A percentile compares a stretch with the other conserved stretches of the same genome.
phyloP scores from a whole-genome alignment of 176 grass and related monocot species.

The Musa schizocarpa region DNA sequence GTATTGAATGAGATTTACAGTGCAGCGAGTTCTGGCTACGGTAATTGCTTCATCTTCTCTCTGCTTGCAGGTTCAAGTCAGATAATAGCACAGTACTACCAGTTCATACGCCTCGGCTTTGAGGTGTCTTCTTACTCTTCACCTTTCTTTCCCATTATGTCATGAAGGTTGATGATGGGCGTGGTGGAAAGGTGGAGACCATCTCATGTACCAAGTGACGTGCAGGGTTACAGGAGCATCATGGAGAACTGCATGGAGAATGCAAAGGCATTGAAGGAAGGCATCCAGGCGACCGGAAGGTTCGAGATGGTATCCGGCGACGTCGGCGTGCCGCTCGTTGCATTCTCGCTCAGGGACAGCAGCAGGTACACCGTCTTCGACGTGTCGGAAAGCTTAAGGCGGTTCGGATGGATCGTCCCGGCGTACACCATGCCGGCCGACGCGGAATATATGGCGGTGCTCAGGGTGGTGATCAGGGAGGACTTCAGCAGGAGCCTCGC shows the following conservation, averaged over 20 bases:
- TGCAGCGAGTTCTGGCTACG: too few species aligned
- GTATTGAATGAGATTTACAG: neutral
- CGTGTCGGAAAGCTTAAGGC: constrained; percentile 53
- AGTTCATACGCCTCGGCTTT: constrained; percentile 67
- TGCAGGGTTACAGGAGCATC: constrained; percentile 53
- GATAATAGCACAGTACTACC: constrained; percentile 78
- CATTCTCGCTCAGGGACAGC: constrained; percentile 54
- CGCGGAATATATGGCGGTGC: constrained; percentile 53
- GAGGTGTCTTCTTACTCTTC: constrained; percentile 31
- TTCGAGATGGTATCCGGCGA: constrained; percentile 71
- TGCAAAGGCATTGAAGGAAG: constrained; percentile 43
- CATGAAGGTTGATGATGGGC: too few species aligned
- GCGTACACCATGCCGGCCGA: constrained; percentile 71
- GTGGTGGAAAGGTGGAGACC: too few species aligned
- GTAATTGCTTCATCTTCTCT: neutral
- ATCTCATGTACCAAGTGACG: too few species aligned
- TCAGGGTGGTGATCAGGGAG: constrained; percentile 66
- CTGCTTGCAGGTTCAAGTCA: constrained; percentile 46
- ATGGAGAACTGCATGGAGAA: constrained; percentile 81
- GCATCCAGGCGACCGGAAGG: constrained; percentile 46
- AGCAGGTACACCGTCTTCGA: constrained; percentile 60
- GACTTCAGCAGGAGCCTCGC: constrained; percentile 71
- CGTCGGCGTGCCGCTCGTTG: constrained; percentile 55
- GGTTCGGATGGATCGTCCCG: constrained; percentile 78
- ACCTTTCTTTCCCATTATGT: neutral